Evolutionary conservation across 257 asterid genomes (phyloP), one percentile per base, ranked within the genome.

Genomic region (Solanum phureja): DNA sequence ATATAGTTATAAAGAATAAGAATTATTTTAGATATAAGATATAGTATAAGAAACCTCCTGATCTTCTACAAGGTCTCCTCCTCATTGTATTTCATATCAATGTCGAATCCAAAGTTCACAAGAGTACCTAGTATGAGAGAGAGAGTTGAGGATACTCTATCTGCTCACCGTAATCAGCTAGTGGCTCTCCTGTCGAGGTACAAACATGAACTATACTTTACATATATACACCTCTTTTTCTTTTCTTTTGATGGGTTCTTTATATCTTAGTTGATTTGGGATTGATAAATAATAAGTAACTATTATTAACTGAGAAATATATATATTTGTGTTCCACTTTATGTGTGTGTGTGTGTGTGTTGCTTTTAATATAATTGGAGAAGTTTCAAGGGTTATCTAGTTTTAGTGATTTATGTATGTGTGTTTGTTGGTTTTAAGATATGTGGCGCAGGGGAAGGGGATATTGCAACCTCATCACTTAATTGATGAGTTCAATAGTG

Each of bases 381-480:
- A 12, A 38, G 6, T 77, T 58, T 83, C 68, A 23, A 68, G 64
- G 0, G 11, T 69, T 29, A 68, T 83, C 19, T 19, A 27, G 87
- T 3, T 42, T 7, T 56, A 21, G 10, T 56, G 74, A 35, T 49
- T n/a, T 7, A 9, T 23, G 8, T 72, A 7, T 38, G n/a, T 79
- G 18, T 85, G 19, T 62, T 29, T 88, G 37, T 73, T 11, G 72
- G 60, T 86, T 84, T 84, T 88, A 88, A 97, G 99, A 87, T 97
- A 94, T 84, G 98, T 95, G 91, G 98, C 94, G 19, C 99, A 96
- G 94, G 99, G 99, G 92, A 97, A 97, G 92, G 90, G 99, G 86
- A 92, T 97, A 83, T 87, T 97, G 91, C 99, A 97, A 89, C 95
- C 99, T 31, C 99, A 96, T 90, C 91, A 89, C 88, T 91, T 97